Conservation (phyloP, 2,329 filamentous ascomycete genomes). For the Albophoma yamanashiensis region DNA sequence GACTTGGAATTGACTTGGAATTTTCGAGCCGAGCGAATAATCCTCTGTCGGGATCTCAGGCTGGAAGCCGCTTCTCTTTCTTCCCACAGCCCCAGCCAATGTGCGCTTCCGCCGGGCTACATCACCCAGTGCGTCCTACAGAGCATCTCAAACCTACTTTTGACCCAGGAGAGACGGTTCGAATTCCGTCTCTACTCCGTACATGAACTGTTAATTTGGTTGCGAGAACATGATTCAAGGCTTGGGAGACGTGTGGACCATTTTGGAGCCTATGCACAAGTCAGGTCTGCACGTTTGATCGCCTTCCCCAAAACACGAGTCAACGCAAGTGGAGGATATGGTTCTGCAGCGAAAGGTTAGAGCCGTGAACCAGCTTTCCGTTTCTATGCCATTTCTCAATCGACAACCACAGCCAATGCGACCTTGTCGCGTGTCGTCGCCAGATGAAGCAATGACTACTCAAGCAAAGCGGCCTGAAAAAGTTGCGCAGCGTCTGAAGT, state of each 20-base stretch:
- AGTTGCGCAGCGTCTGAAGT: neutral
- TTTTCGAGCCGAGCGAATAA: too few relatives aligned
- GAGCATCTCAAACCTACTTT: too few relatives aligned
- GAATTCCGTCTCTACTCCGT: too few relatives aligned
- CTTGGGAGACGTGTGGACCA: neutral
- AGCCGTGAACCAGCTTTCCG: neutral
- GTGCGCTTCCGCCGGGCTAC: neutral
- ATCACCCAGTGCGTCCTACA: neutral
- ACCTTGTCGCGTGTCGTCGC: neutral
- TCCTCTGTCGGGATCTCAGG: neutral
- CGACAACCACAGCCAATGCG: neutral
- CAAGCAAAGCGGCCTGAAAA: neutral
- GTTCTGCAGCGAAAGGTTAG: neutral
- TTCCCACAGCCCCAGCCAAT: too few relatives aligned
- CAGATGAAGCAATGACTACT: neutral
- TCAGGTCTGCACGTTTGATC: neutral
- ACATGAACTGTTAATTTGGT: too few relatives aligned
- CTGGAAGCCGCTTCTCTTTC: neutral
- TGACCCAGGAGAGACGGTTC: too few relatives aligned
- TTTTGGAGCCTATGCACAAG: neutral
- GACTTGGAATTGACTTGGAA: neutral
- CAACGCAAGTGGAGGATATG: neutral
- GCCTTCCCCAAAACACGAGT: neutral
- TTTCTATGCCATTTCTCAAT: neutral
- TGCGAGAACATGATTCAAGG: neutral